Base-by-base conservation (phyloP, 371 early-diverging fungal species). In the Racocetra persica region DNA sequence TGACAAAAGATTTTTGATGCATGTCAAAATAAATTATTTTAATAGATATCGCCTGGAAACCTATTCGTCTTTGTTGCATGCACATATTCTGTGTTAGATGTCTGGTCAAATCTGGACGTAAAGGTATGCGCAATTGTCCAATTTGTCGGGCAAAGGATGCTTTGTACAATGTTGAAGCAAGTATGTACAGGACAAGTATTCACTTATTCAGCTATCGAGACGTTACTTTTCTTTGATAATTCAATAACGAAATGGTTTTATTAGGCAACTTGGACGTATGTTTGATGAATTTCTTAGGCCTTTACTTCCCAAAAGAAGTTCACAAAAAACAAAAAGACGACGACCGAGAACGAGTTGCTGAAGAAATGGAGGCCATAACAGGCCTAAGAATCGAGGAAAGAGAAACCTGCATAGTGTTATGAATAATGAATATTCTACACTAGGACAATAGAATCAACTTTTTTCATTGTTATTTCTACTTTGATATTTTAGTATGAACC, bases 31-130 rank as follows among this genome's bases (percentile, higher is more conserved):
- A n/a, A 69, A 59, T 45, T 65, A 36, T 32, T 13, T 52, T 24
- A 13, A 24, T 78, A 60, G 86, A 84, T 51, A 85, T 95, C 60
- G 89, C 90, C 3, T 94, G 94, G 94, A 85, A 91, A 55, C 95
- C 95, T 14, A 92, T 94, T 66, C 91, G 94, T 10, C 85, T 94
- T 16, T 84, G 83, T 32, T 94, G 95, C 83, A 82, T 83, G 1
- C 95, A 94, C 80, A 87, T 93, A 8, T 94, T 93, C 79, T 94
- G 95, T 81, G 90, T 93, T 1, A 89, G 92, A 2, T 94, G 95
- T 70, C 75, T 94, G n/a, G 87, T 94, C 79, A 92, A 93, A 79
- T 92, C 93, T 2, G 91, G 90, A 55, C 82, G 84, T n/a, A 87
- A 89, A 38, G 83, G 85, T 4, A 91, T 93, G 88, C 79, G 83